These are phyloP conservation scores for Rutstroemia sp. DNA, from an alignment of 2,329 filamentous ascomycete genomes.

Conservation along the genomic window DNA sequence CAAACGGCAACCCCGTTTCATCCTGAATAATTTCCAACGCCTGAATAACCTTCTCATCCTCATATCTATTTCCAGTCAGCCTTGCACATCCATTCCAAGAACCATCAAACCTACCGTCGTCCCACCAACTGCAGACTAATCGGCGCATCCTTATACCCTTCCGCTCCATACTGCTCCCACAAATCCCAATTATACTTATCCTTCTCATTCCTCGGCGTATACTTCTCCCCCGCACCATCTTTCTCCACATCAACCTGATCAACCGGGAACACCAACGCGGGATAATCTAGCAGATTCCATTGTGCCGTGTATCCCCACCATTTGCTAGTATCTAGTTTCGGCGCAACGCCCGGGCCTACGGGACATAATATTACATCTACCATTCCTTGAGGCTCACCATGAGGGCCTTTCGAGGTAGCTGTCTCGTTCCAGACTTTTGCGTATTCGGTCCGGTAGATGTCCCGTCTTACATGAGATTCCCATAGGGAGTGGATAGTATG, in stretches of 20 bases:
- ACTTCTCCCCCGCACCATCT: slow-evolving; percentile 22
- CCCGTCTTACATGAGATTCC: slow-evolving; percentile 33
- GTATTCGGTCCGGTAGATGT: slow-evolving; percentile 28
- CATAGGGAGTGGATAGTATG: slow-evolving; percentile 36
- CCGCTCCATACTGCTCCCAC: slow-evolving; percentile 31
- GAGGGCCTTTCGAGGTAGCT: slow-evolving; percentile 26
- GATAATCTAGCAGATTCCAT: slow-evolving; percentile 65
- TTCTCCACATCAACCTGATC: slow-evolving; percentile 29
- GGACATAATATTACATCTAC: slow-evolving; percentile 59
- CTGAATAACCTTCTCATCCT: slow-evolving; percentile 33
- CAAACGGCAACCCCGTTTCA: slow-evolving; percentile 29
- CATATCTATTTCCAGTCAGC: slow-evolving; percentile 23
- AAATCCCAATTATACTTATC: slow-evolving; percentile 28
- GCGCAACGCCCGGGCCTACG: slow-evolving; percentile 47
- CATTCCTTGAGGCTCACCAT: slow-evolving; percentile 20
- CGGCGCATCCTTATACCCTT: slow-evolving; percentile 34
- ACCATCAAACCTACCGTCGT: slow-evolving; percentile 18
- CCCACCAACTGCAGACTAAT: slow-evolving; percentile 36
- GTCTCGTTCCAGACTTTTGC: slow-evolving; percentile 23
- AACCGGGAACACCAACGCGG: slow-evolving; percentile 53
- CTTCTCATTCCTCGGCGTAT: slow-evolving; percentile 28
- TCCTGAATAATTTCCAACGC: slow-evolving; percentile 30
- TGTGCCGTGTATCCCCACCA: slow-evolving; percentile 60
- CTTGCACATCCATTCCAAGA: background rate
- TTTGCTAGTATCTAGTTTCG: slow-evolving; percentile 39